phyloP scores from a whole-genome alignment of 2,329 filamentous ascomycete species.

The Cladosporium sp. region DNA sequence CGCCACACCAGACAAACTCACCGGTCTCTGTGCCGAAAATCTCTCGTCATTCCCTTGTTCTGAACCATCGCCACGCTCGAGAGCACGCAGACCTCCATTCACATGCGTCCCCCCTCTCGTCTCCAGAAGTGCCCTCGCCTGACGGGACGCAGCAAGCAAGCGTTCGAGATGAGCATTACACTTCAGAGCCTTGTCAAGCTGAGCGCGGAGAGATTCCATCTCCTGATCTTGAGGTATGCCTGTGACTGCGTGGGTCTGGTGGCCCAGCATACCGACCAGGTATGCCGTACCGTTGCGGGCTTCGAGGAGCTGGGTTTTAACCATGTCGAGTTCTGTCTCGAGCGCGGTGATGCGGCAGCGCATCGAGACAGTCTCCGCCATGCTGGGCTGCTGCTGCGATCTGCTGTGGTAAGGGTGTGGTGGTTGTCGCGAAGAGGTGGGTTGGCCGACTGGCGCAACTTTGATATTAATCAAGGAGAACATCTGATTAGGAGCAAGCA shows the following conservation, averaged over 20 bases:
- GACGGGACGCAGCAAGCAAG: background rate
- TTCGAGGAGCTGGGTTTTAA: conserved; percentile 23
- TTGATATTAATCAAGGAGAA: too few species aligned
- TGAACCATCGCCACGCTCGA: too few species aligned
- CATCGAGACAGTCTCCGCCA: conserved; percentile 6
- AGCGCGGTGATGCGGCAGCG: conserved; percentile 17
- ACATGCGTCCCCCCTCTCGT: background rate
- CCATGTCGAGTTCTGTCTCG: conserved; percentile 23
- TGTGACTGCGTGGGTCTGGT: background rate
- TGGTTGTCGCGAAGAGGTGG: too few species aligned
- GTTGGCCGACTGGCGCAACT: too few species aligned
- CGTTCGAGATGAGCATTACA: background rate
- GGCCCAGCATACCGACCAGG: conserved; percentile 13
- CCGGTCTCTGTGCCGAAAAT: background rate
- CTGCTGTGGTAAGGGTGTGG: background rate
- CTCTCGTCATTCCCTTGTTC: too few species aligned
- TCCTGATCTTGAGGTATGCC: background rate
- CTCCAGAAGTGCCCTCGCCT: background rate
- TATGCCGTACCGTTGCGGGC: conserved; percentile 19
- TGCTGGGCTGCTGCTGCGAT: background rate
- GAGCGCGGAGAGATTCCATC: background rate
- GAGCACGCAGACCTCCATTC: too few species aligned
- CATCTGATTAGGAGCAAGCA: too few species aligned
- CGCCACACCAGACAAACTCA: background rate
- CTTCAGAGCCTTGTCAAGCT: background rate